Base-by-base conservation (phyloP, 2,329 filamentous ascomycete genomes). In the Epichloe gansuensis region DNA sequence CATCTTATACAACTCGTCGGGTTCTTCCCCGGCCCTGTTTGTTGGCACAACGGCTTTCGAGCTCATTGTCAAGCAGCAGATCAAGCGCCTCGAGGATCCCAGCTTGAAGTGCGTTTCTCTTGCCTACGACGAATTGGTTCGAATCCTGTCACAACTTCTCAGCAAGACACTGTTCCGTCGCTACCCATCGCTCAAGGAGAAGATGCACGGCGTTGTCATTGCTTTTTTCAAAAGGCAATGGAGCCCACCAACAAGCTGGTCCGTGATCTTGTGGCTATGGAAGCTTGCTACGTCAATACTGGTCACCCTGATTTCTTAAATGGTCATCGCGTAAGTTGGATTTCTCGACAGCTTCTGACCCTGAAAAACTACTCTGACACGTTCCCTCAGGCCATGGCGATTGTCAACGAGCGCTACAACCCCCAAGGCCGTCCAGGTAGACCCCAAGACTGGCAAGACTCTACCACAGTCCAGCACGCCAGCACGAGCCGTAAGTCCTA, bases 21-120 rank as follows among this genome's bases (percentile, higher is more conserved):
- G 93, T 66, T 93, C 93, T 34, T 95, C 91, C 1, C 93, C 93
- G 0, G 91, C 93, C 2, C 81, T 98, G 7, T 98, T 98, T 65
- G 93, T 98, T 34, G 93, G 93, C 52, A 97, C 93, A 7, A 94
- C 88, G 6, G 93, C 93, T n/a, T 98, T 98, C 63, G 93, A 98
- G 71, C 76, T 96, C 59, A 96, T 98, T 61, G 91, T 97, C 60
- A 98, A 97, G 78, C 89, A 96, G 69, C 91, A 98, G 69, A 98
- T 98, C 72, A 94, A 88, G 79, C 82, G 93, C 53, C 71, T 98
- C 50, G 93, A 98, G 70, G 93, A 98, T 56, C 94, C 93, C 41
- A 95, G 90, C 68, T 73, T 96, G 69, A 98, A 96, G 76, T 98
- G 93, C 76, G 91, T 95, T 41, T 95, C 90, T 50, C 77, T 98